Base-by-base conservation (phyloP, 805 yeast species). In the Jamesozyma spencerorum region DNA sequence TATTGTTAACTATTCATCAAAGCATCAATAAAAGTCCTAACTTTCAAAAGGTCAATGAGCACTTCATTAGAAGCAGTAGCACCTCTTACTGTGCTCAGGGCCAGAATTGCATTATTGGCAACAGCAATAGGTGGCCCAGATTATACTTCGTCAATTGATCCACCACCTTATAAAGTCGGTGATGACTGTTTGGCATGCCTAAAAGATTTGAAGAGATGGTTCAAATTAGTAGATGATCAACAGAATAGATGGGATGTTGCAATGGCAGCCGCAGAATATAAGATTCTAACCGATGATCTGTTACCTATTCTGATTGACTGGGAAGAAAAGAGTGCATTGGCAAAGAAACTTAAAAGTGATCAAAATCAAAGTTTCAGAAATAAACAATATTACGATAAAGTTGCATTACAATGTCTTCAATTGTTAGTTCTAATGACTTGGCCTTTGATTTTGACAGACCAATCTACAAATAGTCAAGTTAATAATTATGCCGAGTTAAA, bases 91-190 rank as follows among this genome's bases (percentile, higher is more conserved):
- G 40, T 77, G 13, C 60, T 81, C 31, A 71, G 72, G 47, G 85
- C 92, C 0, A 86, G 85, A 59, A 81, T 90, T 26, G 74, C 88
- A 12, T 77, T 85, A 33, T 69, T 88, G 31, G 85, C 87, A 3
- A 76, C 95, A 3, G 95, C 97, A 0, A 69, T 90, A 2, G 98
- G 98, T 40, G 97, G 97, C 1, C 74, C 80, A 1, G 96, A 88
- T 60, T 75, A 80, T 36, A 62, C 80, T 1, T 66, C 80, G 0
- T 58, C 63, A 4, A 47, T 56, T 2, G 58, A 62, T 1, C 70
- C 72, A 3, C 69, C 72, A 0, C 77, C 77, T 0, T 92, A 92
- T 54, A 76, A 75, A 44, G 70, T 88, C 2, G 97, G 97, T 10
- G 86, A 81, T 44, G 97, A 90, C 38, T 58, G 65, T 24, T 49